Conservation (phyloP, 495 filamentous ascomycete species). For the Aspergillus asperescens region DNA sequence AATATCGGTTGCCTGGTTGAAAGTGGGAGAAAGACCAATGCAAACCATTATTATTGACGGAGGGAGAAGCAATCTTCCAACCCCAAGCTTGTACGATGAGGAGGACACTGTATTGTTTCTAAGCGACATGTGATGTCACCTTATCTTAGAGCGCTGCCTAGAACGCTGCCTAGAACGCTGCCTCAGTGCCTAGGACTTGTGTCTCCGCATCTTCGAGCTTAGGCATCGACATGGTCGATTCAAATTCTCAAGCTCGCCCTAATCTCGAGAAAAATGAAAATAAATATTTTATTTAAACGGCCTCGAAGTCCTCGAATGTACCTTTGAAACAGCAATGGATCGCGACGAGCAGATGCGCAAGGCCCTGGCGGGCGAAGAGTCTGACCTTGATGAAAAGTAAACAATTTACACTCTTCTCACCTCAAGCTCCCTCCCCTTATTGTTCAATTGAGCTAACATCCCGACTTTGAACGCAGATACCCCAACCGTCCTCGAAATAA, state of each 20-base stretch:
- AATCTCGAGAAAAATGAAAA: too few species aligned
- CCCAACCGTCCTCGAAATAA: constrained; percentile 81
- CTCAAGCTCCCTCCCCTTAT: constrained; percentile 7
- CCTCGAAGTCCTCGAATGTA: neutral
- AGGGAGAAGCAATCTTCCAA: too few species aligned
- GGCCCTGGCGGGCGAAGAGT: constrained; percentile 31
- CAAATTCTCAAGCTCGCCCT: neutral
- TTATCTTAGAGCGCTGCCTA: constrained; percentile 33
- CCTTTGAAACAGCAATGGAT: constrained; percentile 32
- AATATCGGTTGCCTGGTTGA: too few species aligned
- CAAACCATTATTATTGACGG: too few species aligned
- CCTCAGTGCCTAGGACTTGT: too few species aligned
- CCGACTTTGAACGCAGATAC: constrained; percentile 47
- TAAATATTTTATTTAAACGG: too few species aligned
- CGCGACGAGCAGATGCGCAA: constrained; percentile 48
- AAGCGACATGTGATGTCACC: constrained; percentile 19
- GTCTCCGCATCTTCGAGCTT: neutral
- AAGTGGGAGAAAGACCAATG: too few species aligned
- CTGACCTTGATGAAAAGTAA: constrained; percentile 64
- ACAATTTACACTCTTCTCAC: too few species aligned
- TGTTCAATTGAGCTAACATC: constrained; percentile 19
- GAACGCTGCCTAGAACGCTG: constrained; percentile 14
- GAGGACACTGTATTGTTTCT: too few species aligned
- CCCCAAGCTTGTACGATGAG: too few species aligned
- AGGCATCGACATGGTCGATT: neutral